Evolutionary conservation across 163 green algal genomes (phyloP), one percentile per base, ranked within the genome.

Genomic region (Scenedesmus sp.): DNA sequence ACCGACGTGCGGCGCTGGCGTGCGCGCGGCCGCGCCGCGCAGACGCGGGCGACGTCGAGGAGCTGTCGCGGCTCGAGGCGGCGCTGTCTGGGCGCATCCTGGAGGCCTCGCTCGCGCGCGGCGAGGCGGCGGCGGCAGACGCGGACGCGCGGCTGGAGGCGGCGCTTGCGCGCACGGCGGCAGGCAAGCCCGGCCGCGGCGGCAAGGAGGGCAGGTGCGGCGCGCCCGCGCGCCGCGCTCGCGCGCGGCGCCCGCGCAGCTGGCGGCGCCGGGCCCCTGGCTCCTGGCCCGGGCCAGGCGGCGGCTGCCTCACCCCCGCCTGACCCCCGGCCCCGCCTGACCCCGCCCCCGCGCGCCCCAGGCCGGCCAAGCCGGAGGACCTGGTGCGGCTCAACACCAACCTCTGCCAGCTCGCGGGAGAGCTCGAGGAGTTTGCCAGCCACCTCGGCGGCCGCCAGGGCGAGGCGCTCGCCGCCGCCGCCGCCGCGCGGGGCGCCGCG

Each of bases 381-480:
- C 63, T 91, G 48, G 83, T 90, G 45, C 85, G 89, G 7, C 53
- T 91, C 33, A 80, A 86, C 56, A 83, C 90, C 47, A 62, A 67
- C 2, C 48, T 89, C 2, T 14, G 70, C 20, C 72, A 75, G 28
- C 74, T 75, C 45, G 62, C 60, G 14, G n/a, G 44, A 10, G 78
- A 90, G 54, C 82, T 92, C 48, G 78, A 82, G 47, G 89, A 92
- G 45, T 56, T 88, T 33, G 84, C 87, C 6, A 67, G 47, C 3
- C 42, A 76, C n/a, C 45, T 91, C 54, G 87, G 87, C 17, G 89
- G 89, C 29, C 75, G 78, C 11, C 42, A 60, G 20, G 88, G 87
- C 5, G 89, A 93, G 72, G 63, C 63, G 34, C 76, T 91, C 14
- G 78, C 90, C 64, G 87, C 90, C 57, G 82, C 75, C 17, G 87